Evolutionary conservation across 2,329 filamentous ascomycete species (phyloP).

Genomic region (Zelopaecilomyces penicillatus): DNA sequence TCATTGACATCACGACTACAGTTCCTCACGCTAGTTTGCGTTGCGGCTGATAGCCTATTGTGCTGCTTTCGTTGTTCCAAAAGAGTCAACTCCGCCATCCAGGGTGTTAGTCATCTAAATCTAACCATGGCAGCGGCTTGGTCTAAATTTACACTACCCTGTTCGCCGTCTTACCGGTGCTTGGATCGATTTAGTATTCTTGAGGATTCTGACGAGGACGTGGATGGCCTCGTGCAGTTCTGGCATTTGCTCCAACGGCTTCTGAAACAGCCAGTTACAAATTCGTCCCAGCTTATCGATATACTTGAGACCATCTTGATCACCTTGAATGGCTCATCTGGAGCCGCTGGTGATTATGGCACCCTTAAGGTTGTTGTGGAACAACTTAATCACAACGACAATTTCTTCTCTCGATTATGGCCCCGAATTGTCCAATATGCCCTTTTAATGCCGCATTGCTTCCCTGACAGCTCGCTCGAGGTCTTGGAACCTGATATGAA

Average conservation of each 20-base stretch:
- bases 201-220: conserved; percentile 13
- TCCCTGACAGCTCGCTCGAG: conserved; percentile 12
- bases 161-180: conserved; percentile 9
- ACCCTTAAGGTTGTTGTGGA: conserved; percentile 12
- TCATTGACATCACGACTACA: too few relatives aligned
- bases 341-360: conserved; percentile 14
- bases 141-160: conserved; percentile 7
- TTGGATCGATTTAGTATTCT: conserved; percentile 24
- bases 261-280: conserved; percentile 9
- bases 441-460: conserved; percentile 13
- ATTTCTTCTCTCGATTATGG: conserved; percentile 14
- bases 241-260: conserved; percentile 19
- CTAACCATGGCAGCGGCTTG: not conserved
- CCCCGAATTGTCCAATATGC: conserved; percentile 16
- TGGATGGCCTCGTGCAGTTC: conserved; percentile 14
- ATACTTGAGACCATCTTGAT: conserved; percentile 21
- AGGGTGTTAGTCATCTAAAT: too few relatives aligned
- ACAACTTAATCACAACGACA: not conserved
- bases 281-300: conserved; percentile 14
- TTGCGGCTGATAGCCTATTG: too few relatives aligned
- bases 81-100: too few relatives aligned
- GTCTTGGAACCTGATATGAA: conserved; percentile 10
- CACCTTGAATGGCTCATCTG: conserved; percentile 10
- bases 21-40: too few relatives aligned
- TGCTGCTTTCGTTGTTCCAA: too few relatives aligned